phyloP scores from a whole-genome alignment of 768 basidiomycete species.

The Psilocybe subaeruginosa region DNA sequence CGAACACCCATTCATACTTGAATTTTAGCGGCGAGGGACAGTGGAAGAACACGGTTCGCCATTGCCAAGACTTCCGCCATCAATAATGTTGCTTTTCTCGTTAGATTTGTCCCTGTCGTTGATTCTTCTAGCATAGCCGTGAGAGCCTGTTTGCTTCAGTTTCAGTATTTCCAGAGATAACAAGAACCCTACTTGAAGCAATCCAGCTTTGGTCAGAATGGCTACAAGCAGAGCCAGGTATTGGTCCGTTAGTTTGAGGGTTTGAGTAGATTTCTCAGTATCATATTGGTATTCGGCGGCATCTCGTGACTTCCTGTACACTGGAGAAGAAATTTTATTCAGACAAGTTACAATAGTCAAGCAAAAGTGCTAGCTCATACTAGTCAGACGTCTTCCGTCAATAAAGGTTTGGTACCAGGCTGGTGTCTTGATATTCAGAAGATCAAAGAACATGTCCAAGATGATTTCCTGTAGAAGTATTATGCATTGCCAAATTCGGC shows the following conservation, averaged over 20 bases:
- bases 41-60: constrained; percentile 84
- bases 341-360: background rate
- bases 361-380: constrained; percentile 38
- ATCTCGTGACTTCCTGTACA: constrained; percentile 66
- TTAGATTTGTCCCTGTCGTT: constrained; percentile 68
- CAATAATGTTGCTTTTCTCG: constrained; percentile 87
- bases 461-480: constrained; percentile 72
- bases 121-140: constrained; percentile 85
- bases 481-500: background rate
- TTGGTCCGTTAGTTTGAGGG: constrained; percentile 87
- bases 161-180: constrained; percentile 1
- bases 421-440: constrained; percentile 89
- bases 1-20: constrained; percentile 52
- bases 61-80: constrained; percentile 91
- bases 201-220: constrained; percentile 84
- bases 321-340: constrained; percentile 32
- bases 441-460: constrained; percentile 92
- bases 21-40: constrained; percentile 78
- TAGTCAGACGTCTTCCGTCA: constrained; percentile 84
- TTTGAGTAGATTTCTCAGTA: constrained; percentile 52
- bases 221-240: constrained; percentile 86
- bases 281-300: constrained; percentile 34
- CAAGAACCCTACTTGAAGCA: constrained; percentile 71
- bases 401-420: constrained; percentile 95
- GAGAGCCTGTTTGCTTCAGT: constrained; percentile 60